These are phyloP conservation scores for Arthrinium phaeospermum DNA, from an alignment of 2,329 filamentous ascomycete species.

Conservation along the genomic window DNA sequence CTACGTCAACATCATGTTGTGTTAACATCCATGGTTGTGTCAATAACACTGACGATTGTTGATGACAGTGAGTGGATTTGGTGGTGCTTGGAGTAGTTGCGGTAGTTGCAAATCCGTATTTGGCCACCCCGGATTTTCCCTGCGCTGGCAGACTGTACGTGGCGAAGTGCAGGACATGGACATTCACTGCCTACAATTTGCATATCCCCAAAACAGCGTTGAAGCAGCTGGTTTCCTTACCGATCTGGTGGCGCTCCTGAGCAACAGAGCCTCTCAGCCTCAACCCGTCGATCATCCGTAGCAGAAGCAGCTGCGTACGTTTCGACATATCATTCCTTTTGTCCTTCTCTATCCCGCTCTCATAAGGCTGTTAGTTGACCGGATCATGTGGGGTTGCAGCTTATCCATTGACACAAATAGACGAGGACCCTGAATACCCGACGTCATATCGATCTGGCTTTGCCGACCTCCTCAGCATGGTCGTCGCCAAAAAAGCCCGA, in stretches of 20 bases:
- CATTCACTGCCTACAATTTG: neutral
- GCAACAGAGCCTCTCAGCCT: neutral
- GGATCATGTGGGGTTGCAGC: slow-evolving; percentile 2
- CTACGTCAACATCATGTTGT: neutral
- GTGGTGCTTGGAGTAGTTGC: no score
- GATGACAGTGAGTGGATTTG: neutral
- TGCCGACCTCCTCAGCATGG: neutral
- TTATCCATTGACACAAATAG: neutral
- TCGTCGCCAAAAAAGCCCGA: neutral
- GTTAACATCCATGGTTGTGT: neutral
- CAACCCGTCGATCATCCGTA: neutral
- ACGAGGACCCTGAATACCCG: slow-evolving; percentile 8
- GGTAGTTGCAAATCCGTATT: neutral
- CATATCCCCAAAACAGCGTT: neutral
- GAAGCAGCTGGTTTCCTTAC: neutral
- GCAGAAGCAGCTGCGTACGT: neutral
- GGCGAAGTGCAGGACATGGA: neutral
- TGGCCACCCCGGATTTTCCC: neutral
- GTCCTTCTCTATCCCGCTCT: neutral
- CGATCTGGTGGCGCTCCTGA: neutral
- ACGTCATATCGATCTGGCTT: slow-evolving; percentile 6
- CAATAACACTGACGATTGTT: neutral
- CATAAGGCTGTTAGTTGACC: neutral
- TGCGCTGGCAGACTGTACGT: neutral
- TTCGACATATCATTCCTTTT: neutral